phyloP scores from a whole-genome alignment of 2,329 filamentous ascomycete genomes.

The Fusarium tjaetaba region DNA sequence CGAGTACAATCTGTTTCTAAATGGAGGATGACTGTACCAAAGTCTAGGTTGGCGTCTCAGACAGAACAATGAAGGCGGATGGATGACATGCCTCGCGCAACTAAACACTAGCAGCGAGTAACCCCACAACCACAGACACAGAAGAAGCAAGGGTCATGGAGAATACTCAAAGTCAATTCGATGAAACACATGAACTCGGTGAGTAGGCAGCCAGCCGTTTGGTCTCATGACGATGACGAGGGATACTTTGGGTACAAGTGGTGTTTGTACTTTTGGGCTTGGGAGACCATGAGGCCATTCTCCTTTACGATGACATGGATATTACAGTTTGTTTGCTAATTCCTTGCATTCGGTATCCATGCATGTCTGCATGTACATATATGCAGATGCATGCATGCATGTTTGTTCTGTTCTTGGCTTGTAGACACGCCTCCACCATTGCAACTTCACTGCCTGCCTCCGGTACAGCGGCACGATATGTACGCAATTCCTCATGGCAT shows the following conservation, averaged over 20 bases:
- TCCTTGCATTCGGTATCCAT: slow-evolving; percentile 17
- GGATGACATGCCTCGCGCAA: slow-evolving; percentile 31
- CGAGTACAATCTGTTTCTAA: background rate
- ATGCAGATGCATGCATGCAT: slow-evolving; percentile 5
- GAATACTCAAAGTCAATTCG: slow-evolving; percentile 20
- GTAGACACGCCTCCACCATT: slow-evolving; percentile 29
- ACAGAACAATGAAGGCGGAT: slow-evolving; percentile 16
- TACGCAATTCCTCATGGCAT: slow-evolving; percentile 21
- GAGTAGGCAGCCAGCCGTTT: slow-evolving; percentile 24
- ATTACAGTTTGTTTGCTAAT: slow-evolving; percentile 17
- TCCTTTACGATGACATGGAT: slow-evolving; percentile 32
- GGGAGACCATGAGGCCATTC: slow-evolving; percentile 22
- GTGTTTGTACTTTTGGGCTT: slow-evolving; percentile 25
- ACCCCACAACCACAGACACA: slow-evolving; percentile 36
- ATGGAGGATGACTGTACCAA: slow-evolving; percentile 16
- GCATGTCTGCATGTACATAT: background rate
- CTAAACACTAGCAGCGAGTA: slow-evolving; percentile 33
- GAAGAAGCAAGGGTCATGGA: slow-evolving; percentile 29
- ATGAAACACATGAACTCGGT: slow-evolving; percentile 30
- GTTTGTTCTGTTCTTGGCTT: slow-evolving; percentile 8
- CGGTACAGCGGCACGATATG: slow-evolving; percentile 34
- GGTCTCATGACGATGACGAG: slow-evolving; percentile 19
- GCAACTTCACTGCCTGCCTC: slow-evolving; percentile 9
- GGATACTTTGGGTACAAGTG: slow-evolving; percentile 24
- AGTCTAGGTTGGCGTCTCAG: slow-evolving; percentile 27